Percentiles rank a stretch among this genome's conserved stretches.
Evolutionary conservation across 108 stramenopile genomes (phyloP).

Genomic region (Phaeodactylum tricornutum): DNA sequence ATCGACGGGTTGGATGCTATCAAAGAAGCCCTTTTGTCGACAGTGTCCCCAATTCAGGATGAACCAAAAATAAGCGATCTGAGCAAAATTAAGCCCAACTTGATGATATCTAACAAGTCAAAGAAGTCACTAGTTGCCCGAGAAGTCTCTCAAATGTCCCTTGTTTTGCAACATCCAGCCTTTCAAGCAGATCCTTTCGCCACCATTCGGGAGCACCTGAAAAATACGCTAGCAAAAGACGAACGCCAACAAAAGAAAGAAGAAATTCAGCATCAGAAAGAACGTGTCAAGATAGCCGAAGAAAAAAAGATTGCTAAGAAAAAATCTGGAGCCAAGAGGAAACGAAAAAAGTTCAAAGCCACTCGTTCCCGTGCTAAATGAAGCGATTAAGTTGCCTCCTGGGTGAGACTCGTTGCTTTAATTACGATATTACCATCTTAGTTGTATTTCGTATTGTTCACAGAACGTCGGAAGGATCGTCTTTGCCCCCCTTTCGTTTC

Average conservation of each 20-base stretch:
- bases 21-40: constrained; percentile 42
- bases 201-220: constrained; percentile 66
- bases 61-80: background rate
- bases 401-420: no score
- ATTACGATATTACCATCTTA: no score
- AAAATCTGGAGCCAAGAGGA: constrained; percentile 16
- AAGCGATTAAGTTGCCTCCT: no score
- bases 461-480: no score
- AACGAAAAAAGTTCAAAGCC: constrained; percentile 30
- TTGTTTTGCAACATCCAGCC: constrained; percentile 69
- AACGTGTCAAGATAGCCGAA: constrained; percentile 22
- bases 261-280: constrained; percentile 19
- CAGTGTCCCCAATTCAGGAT: constrained; percentile 10
- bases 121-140: constrained; percentile 36
- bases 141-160: constrained; percentile 53
- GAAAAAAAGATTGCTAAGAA: constrained; percentile 29
- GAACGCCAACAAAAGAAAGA: constrained; percentile 25
- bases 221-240: constrained; percentile 49
- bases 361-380: no score
- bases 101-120: constrained; percentile 37
- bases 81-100: background rate
- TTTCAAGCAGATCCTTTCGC: constrained; percentile 70
- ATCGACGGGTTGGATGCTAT: constrained; percentile 77
- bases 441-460: no score
- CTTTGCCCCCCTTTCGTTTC: constrained; percentile 29